These are phyloP conservation scores for Leccinum obscurum DNA, from an alignment of 768 basidiomycete genomes.

Conservation along the genomic window DNA sequence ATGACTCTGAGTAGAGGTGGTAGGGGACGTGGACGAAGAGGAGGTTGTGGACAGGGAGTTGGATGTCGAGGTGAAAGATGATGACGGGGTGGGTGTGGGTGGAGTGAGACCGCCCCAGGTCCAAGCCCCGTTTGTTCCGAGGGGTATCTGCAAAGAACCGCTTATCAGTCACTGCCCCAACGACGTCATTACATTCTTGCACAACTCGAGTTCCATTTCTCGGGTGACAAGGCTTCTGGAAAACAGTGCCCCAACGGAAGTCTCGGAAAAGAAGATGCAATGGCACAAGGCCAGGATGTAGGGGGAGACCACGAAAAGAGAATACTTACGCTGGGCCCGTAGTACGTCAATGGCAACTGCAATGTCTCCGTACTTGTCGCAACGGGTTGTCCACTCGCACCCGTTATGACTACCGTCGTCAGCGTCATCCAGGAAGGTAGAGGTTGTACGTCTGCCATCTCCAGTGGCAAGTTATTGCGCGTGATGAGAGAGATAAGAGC, in stretches of 20 bases:
- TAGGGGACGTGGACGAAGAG: constrained; percentile 32
- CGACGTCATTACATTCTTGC: constrained; percentile 12
- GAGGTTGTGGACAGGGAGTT: constrained; percentile 22
- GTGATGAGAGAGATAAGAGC: constrained; percentile 9
- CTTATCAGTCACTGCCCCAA: constrained; percentile 14
- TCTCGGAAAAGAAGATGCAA: background rate
- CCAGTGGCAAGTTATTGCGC: constrained; percentile 9
- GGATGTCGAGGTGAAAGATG: constrained; percentile 27
- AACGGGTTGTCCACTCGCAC: constrained; percentile 51
- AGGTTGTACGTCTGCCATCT: constrained; percentile 52
- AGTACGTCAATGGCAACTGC: constrained; percentile 75
- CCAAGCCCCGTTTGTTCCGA: constrained; percentile 61
- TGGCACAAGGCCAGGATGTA: background rate
- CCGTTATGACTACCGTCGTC: constrained; percentile 50
- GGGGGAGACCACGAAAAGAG: background rate
- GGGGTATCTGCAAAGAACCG: constrained; percentile 58
- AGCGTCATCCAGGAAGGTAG: constrained; percentile 75
- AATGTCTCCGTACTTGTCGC: constrained; percentile 61
- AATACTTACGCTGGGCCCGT: constrained; percentile 73
- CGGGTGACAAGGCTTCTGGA: background rate
- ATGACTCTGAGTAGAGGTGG: constrained; percentile 23
- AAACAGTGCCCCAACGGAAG: background rate
- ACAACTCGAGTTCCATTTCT: background rate
- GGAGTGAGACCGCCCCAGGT: constrained; percentile 74
- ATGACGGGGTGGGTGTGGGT: constrained; percentile 45